Conservation (phyloP, 345 rosid species). For the Heritiera fomes region DNA sequence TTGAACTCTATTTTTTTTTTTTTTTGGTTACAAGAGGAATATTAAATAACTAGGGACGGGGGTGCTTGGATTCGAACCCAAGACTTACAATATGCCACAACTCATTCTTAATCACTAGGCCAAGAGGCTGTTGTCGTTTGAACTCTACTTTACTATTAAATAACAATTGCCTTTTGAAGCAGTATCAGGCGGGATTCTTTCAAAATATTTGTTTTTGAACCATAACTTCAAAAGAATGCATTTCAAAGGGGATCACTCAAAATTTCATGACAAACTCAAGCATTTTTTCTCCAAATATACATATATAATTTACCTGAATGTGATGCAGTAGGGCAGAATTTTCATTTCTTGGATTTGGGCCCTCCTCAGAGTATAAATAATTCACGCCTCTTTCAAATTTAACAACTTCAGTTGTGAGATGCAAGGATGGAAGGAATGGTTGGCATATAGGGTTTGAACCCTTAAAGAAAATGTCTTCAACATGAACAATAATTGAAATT, state of each 20-base stretch:
- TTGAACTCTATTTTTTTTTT: no score
- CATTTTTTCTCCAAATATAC: neutral
- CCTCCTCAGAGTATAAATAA: constrained; percentile 57
- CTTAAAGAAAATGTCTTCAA: constrained; percentile 62
- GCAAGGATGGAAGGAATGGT: constrained; percentile 75
- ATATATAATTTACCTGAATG: constrained; percentile 59
- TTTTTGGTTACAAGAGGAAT: no score
- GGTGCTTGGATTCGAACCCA: no score
- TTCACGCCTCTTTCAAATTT: constrained; percentile 63
- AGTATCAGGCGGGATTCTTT: no score
- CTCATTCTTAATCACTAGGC: no score
- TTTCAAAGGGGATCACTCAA: neutral
- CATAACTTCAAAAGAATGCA: neutral
- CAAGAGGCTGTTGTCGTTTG: no score
- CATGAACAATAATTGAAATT: constrained; percentile 56
- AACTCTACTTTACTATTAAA: no score
- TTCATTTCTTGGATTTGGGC: constrained; percentile 78
- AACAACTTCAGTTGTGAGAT: constrained; percentile 70
- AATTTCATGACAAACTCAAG: neutral
- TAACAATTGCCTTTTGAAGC: no score
- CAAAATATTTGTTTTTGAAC: no score
- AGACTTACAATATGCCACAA: no score
- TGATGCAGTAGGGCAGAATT: constrained; percentile 82
- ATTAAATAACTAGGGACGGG: no score
- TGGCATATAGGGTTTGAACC: constrained; percentile 63